Base-by-base conservation (phyloP, 306 rosid species). In the Vigna reflexopilosa region DNA sequence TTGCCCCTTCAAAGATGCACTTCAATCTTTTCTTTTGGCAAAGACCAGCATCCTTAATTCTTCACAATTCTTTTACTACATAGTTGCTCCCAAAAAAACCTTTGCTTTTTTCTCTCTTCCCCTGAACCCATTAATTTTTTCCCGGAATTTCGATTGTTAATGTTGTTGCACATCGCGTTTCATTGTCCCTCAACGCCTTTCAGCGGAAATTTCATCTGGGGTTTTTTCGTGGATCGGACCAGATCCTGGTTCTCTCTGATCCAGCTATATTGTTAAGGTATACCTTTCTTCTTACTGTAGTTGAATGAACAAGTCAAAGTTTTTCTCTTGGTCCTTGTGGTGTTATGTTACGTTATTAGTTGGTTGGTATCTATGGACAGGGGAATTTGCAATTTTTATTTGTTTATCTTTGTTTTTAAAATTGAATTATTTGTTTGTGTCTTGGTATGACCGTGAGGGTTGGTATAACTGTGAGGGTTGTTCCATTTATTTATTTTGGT, bases 181-280 rank as follows among this genome's bases (percentile, higher is more conserved):
- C 75, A 19, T 76, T 55, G 73, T 78, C 68, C 55, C 59, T 54
- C 50, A 50, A 47, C 69, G 52, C 76, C 85, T 83, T 54, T 88
- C 83, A 75, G 87, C 83, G 50, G 54, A 69, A 85, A 62, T 79
- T 86, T 73, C 77, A 59, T 81, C 81, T 85, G 88, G 86, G 81
- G 47, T 77, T 78, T 77, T 78, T 76, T 62, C 36, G 42, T 82
- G 89, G 92, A 92, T 94, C 96, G 86, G 84, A 74, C 91, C 89
- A 88, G 97, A 92, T 90, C 97, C 86, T 89, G 81, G 82, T 82
- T 26, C 80, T 65, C 13, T 79, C 80, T 81, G 92, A 88, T 88
- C 91, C 90, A 73, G 78, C 68, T 56, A 19, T 80, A 72, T 45
- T 73, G 22, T 34, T 6, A 15, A 80, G 92, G 91, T 84, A 79